These are phyloP conservation scores for Suillus clintonianus DNA, from an alignment of 768 basidiomycete species.

Conservation along the genomic window DNA sequence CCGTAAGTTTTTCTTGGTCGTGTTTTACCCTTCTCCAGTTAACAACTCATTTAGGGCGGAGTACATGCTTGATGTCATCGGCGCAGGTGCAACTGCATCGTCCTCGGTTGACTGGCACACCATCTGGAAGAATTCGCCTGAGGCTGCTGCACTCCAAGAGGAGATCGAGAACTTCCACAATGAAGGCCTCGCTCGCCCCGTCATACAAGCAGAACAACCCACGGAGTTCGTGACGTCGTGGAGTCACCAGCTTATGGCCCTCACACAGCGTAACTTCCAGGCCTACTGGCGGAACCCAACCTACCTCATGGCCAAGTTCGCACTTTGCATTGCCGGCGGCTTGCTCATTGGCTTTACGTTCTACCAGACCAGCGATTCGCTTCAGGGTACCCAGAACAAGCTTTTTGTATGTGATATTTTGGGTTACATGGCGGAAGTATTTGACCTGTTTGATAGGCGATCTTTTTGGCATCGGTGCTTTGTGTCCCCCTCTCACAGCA, in stretches of 20 bases:
- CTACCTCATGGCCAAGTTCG: constrained; percentile 60
- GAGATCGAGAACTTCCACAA: constrained; percentile 52
- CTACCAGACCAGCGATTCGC: constrained; percentile 52
- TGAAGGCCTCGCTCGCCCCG: constrained; percentile 45
- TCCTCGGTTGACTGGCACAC: constrained; percentile 86
- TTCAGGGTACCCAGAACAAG: constrained; percentile 66
- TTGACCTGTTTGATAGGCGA: constrained; percentile 36
- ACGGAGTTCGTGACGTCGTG: constrained; percentile 57
- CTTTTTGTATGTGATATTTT: constrained; percentile 49
- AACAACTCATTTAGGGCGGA: constrained; percentile 38
- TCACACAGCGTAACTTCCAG: constrained; percentile 45
- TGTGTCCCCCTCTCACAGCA: constrained; percentile 60
- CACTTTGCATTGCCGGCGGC: constrained; percentile 54
- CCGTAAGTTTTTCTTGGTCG: constrained; percentile 44
- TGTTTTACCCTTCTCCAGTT: not conserved
- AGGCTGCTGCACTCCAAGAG: constrained; percentile 43
- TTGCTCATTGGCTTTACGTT: constrained; percentile 66
- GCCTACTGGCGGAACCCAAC: constrained; percentile 60
- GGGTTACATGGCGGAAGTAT: not conserved
- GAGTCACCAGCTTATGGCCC: constrained; percentile 45
- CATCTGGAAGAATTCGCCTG: constrained; percentile 76
- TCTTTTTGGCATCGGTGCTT: constrained; percentile 57
- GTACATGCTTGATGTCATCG: constrained; percentile 85
- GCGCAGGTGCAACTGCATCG: constrained; percentile 74
- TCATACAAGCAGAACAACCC: constrained; percentile 37